These are phyloP conservation scores for Delonix regia DNA, from an alignment of 306 rosid species.

Conservation along the genomic window DNA sequence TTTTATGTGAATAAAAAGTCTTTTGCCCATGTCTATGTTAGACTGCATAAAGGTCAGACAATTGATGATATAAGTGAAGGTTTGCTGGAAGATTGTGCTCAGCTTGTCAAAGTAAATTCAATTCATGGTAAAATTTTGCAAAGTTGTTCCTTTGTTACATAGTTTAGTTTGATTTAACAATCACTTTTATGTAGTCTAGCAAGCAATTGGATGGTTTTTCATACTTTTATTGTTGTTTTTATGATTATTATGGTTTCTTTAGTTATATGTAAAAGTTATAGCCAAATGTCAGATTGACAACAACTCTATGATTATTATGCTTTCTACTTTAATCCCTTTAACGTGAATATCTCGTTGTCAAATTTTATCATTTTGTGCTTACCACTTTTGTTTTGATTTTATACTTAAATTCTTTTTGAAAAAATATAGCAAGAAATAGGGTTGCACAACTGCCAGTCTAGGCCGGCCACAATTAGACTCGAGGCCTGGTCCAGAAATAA, in stretches of 20 bases:
- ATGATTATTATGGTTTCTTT: background rate
- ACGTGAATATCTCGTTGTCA: background rate
- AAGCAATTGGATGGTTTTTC: background rate
- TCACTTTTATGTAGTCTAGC: background rate
- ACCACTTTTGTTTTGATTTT: background rate
- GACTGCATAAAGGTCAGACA: constrained; percentile 73
- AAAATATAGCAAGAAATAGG: constrained; percentile 60
- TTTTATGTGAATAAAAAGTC: constrained; percentile 85
- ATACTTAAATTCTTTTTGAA: too few relatives aligned
- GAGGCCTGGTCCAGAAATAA: too few relatives aligned
- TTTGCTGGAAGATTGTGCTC: constrained; percentile 72
- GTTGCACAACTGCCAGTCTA: too few relatives aligned
- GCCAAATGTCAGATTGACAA: background rate
- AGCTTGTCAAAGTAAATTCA: constrained; percentile 83
- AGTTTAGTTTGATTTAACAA: background rate
- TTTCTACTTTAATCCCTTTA: background rate
- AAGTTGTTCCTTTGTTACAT: constrained; percentile 14
- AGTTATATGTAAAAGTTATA: background rate
- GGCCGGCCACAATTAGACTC: too few relatives aligned
- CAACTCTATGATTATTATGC: too few relatives aligned
- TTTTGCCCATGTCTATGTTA: constrained; percentile 76
- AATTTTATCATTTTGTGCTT: background rate
- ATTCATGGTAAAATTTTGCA: constrained; percentile 59
- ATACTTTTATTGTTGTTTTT: background rate
- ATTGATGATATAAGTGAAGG: constrained; percentile 77